A percentile compares a stretch with the other conserved stretches of the same genome.
Evolutionary conservation across 352 stramenopile genomes (phyloP).

Genomic region (Phytophthora colocasiae): DNA sequence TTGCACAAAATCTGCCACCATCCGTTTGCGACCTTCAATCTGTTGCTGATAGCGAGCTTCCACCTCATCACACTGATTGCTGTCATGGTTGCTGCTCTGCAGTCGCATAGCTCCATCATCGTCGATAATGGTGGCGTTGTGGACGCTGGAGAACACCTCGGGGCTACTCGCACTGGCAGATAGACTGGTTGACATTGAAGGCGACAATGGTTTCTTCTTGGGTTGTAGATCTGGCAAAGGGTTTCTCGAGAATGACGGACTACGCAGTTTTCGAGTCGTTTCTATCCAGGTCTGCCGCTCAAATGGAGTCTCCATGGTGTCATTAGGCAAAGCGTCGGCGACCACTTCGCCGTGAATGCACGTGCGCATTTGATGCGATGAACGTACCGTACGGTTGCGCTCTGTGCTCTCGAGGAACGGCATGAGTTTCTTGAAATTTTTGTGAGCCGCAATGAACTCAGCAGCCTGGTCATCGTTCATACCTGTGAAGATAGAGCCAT

Average conservation of each 20-base stretch:
- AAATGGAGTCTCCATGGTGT: not conserved
- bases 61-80: slow-evolving; percentile 6
- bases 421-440: slow-evolving; percentile 74
- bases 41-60: slow-evolving; percentile 46
- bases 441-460: slow-evolving; percentile 68
- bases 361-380: slow-evolving; percentile 56
- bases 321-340: not conserved
- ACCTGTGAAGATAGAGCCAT: slow-evolving; percentile 67
- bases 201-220: slow-evolving; percentile 33
- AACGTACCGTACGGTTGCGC: slow-evolving; percentile 64
- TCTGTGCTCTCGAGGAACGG: slow-evolving; percentile 67
- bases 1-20: slow-evolving; percentile 66
- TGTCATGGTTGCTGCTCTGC: slow-evolving; percentile 25
- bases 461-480: slow-evolving; percentile 67
- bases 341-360: slow-evolving; percentile 32
- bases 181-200: slow-evolving; percentile 4
- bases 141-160: slow-evolving; percentile 46
- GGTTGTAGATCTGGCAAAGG: slow-evolving; percentile 56
- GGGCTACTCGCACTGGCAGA: slow-evolving; percentile 13
- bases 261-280: slow-evolving; percentile 62
- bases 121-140: slow-evolving; percentile 66
- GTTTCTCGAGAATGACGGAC: slow-evolving; percentile 50
- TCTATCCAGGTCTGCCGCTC: slow-evolving; percentile 62
- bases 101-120: slow-evolving; percentile 71
- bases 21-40: slow-evolving; percentile 57